These are phyloP conservation scores for Hansenula lynferdii DNA, from an alignment of 1,139 yeast genomes.

Conservation along the genomic window DNA sequence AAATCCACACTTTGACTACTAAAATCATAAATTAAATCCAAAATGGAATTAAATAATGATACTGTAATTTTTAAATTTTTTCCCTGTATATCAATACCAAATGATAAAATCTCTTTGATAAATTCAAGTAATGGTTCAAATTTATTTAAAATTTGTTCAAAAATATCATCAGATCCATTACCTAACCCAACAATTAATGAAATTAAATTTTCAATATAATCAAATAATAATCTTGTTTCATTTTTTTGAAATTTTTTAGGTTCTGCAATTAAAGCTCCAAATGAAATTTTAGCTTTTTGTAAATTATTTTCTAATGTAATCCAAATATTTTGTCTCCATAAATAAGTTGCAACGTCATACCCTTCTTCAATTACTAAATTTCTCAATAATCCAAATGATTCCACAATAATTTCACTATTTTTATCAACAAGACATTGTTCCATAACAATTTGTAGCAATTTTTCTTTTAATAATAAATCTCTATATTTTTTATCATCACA, in stretches of 20 bases:
- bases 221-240: constrained; percentile 46
- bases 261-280: constrained; percentile 33
- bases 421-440: constrained; percentile 62
- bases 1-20: constrained; percentile 61
- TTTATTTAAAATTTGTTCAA: constrained; percentile 42
- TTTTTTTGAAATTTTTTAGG: constrained; percentile 35
- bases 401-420: constrained; percentile 72
- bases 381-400: constrained; percentile 74
- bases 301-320: constrained; percentile 47
- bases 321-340: constrained; percentile 82
- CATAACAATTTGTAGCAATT: constrained; percentile 56
- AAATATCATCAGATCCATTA: constrained; percentile 57
- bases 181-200: constrained; percentile 67
- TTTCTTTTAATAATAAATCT: constrained; percentile 61
- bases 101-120: constrained; percentile 36
- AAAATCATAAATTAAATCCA: constrained; percentile 64
- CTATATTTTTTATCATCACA: constrained; percentile 68
- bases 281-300: constrained; percentile 43
- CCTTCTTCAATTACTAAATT: constrained; percentile 85
- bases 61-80: constrained; percentile 32
- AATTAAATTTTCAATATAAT: constrained; percentile 68
- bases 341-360: constrained; percentile 67
- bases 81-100: constrained; percentile 19
- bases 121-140: constrained; percentile 34
- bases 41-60: constrained; percentile 44